Percentiles rank a stretch among this genome's conserved stretches.
phyloP scores from a whole-genome alignment of 768 basidiomycete species.

The Megacollybia marginata region DNA sequence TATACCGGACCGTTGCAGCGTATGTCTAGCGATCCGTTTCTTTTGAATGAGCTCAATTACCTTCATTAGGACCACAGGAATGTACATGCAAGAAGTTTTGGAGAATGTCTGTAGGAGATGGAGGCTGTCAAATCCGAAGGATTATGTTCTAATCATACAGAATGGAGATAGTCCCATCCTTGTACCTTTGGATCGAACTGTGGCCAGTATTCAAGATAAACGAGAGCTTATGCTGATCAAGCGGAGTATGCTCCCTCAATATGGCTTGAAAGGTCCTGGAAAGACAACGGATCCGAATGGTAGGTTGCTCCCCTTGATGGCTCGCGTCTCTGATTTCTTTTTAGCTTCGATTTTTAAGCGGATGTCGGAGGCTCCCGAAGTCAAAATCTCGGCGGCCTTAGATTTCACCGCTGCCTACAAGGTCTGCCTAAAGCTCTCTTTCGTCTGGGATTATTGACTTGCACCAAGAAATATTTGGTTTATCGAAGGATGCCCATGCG shows the following conservation, averaged over 20 bases:
- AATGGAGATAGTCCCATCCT: constrained; percentile 57
- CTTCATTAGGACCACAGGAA: constrained; percentile 63
- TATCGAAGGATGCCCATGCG: constrained; percentile 94
- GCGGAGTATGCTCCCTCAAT: constrained; percentile 63
- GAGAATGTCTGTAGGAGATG: constrained; percentile 75
- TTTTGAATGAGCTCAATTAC: neutral
- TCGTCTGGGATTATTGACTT: neutral
- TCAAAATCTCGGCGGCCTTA: constrained; percentile 49
- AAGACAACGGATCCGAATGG: constrained; percentile 91
- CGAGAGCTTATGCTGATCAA: constrained; percentile 77
- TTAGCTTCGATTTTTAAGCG: constrained; percentile 91
- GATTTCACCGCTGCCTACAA: constrained; percentile 87
- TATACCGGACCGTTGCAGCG: constrained; percentile 89
- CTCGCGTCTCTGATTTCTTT: neutral
- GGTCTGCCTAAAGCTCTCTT: constrained; percentile 28
- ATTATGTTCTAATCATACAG: constrained; percentile 71
- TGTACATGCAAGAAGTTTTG: constrained; percentile 96
- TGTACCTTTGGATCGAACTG: constrained; percentile 89
- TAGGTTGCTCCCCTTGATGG: constrained; percentile 22
- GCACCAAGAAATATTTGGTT: constrained; percentile 74
- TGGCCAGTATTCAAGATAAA: constrained; percentile 89
- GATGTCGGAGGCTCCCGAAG: constrained; percentile 66
- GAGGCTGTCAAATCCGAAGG: constrained; percentile 59
- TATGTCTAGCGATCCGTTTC: constrained; percentile 31
- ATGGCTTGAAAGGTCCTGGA: constrained; percentile 49